A percentile compares a stretch with the other conserved stretches of the same genome.
Conservation (phyloP, 805 yeast species). For the Suhomyces sp. region DNA sequence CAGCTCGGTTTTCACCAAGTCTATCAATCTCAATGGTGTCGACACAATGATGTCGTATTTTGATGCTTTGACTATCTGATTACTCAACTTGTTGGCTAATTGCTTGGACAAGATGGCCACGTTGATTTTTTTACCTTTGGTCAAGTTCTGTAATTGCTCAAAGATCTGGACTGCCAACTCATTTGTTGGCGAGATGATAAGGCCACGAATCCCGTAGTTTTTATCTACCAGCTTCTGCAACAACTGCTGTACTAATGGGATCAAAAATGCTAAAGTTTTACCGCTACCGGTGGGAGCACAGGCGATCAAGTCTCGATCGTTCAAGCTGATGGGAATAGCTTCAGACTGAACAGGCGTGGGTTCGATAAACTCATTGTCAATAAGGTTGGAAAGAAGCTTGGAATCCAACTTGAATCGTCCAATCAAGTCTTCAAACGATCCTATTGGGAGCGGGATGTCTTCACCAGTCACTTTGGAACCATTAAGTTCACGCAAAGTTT, state of each 20-base stretch:
- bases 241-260: constrained; percentile 69
- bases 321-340: constrained; percentile 71
- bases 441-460: constrained; percentile 88
- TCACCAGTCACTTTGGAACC: constrained; percentile 74
- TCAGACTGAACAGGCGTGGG: constrained; percentile 96
- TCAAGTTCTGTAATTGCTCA: constrained; percentile 59
- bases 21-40: constrained; percentile 87
- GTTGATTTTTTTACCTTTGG: constrained; percentile 54
- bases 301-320: constrained; percentile 75
- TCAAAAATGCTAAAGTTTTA: constrained; percentile 85
- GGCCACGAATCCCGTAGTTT: constrained; percentile 60
- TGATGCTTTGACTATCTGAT: constrained; percentile 53
- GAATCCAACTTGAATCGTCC: constrained; percentile 64
- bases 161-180: constrained; percentile 88
- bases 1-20: constrained; percentile 60
- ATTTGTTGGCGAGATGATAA: constrained; percentile 89
- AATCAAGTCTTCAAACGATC: constrained; percentile 79
- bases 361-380: constrained; percentile 67
- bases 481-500: constrained; percentile 53
- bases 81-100: constrained; percentile 62
- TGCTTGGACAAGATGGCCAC: constrained; percentile 70
- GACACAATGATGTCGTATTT: constrained; percentile 79
- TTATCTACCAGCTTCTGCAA: constrained; percentile 25
- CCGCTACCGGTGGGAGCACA: constrained; percentile 99
- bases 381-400: constrained; percentile 57